Evolutionary conservation across 208 protist genomes (phyloP), one percentile per base, ranked within the genome.

Genomic region (Acanthamoeba royreba): DNA sequence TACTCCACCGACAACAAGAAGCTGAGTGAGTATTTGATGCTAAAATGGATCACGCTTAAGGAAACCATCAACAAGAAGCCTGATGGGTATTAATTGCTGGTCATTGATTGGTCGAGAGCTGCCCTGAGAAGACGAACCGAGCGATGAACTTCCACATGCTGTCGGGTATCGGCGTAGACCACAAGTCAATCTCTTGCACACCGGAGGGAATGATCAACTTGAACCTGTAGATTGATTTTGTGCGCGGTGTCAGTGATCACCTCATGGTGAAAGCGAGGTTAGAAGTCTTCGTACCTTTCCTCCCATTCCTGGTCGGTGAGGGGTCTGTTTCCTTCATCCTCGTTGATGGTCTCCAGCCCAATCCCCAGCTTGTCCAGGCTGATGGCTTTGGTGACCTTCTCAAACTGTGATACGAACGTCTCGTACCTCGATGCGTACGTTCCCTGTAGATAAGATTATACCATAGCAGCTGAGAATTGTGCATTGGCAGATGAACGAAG

Each of bases 321-420:
- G 5, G 79, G 79, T 19, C 31, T 11, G 28, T 87, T 87, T 25
- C 25, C 19, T 15, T 58, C 31, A 2, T 42, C 4, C 38, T 81
- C 69, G 46, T 87, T 28, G 31, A 87, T 38, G 0, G 42, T 87
- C 46, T 87, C 46, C 31, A 87, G 79, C 7, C 79, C 79, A 13
- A 87, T 58, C 31, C 79, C 79, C 79, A 87, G 79, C 79, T 58
- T 52, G 47, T 87, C 45, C 8, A 87, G 46, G 79, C 79, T 58
- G 5, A 87, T 58, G 19, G 42, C 13, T 45, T 25, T n/a, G 46
- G 58, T 13, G 13, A 33, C 42, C 31, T 58, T 52, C 19, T 87
- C 46, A 35, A 87, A 87, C 46, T 61, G 46, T 13, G 5, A 7
- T 19, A 43, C 40, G 28, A 28, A 87, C 2, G 19, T 87, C 2